These are phyloP conservation scores for Starmerella geochares DNA, from an alignment of 805 yeast species.

Conservation along the genomic window DNA sequence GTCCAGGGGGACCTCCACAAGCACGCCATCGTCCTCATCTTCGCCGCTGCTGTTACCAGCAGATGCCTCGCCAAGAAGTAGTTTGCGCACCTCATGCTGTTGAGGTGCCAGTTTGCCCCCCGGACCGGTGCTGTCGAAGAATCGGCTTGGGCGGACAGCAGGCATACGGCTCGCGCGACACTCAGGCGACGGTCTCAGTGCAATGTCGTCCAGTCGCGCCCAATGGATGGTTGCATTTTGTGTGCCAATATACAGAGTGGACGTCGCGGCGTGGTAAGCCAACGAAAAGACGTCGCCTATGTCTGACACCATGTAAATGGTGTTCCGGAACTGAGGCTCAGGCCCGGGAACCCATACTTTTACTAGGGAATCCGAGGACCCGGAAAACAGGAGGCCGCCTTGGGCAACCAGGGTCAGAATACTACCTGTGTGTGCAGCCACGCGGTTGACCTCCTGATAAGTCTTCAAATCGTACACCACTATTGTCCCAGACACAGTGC, in stretches of 20 bases:
- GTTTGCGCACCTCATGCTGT: conserved; percentile 24
- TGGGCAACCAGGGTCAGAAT: conserved; percentile 50
- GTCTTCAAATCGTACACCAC: conserved; percentile 58
- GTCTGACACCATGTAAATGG: conserved; percentile 74
- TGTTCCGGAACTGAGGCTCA: conserved; percentile 38
- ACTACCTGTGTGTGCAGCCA: conserved; percentile 62
- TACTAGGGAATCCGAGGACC: conserved; percentile 81
- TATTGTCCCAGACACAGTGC: conserved; percentile 78
- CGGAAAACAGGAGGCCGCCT: conserved; percentile 59
- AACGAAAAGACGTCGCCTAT: conserved; percentile 89
- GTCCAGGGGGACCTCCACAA: conserved; percentile 47
- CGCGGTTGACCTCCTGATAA: conserved; percentile 44
- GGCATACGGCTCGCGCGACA: conserved; percentile 21
- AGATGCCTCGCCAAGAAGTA: conserved; percentile 5
- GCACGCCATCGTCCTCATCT: conserved; percentile 11
- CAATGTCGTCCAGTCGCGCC: conserved; percentile 39
- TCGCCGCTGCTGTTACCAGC: background rate
- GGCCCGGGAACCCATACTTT: conserved; percentile 54
- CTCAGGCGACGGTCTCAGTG: conserved; percentile 7
- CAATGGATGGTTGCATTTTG: conserved; percentile 84
- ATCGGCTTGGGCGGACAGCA: conserved; percentile 62
- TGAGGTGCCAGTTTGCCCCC: conserved; percentile 44
- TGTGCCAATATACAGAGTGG: conserved; percentile 71
- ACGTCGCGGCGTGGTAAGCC: conserved; percentile 50
- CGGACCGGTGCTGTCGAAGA: conserved; percentile 85